Evolutionary conservation across 306 rosid species (phyloP).

Genomic region (Mucuna pruriens): DNA sequence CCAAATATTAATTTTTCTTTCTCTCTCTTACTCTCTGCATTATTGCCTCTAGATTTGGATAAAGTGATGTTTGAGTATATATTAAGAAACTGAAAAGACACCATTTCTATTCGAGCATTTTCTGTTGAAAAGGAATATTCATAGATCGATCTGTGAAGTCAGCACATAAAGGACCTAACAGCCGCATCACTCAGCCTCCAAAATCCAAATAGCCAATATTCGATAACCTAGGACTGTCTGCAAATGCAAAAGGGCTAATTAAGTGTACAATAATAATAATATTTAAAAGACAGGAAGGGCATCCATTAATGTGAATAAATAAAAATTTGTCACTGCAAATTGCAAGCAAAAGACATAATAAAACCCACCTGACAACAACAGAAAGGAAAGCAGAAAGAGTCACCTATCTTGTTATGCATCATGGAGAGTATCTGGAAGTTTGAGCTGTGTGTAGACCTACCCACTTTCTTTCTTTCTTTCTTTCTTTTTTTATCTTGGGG

Average conservation of each 20-base stretch:
- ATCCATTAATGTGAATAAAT: slow-evolving; percentile 17
- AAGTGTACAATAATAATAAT: neutral
- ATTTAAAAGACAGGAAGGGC: slow-evolving; percentile 17
- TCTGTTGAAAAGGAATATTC: slow-evolving; percentile 50
- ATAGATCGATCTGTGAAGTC: slow-evolving; percentile 63
- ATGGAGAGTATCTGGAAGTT: slow-evolving; percentile 29
- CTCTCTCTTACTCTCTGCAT: slow-evolving; percentile 22
- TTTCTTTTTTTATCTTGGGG: neutral
- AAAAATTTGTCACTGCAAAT: neutral
- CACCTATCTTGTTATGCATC: slow-evolving; percentile 32
- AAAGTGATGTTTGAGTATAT: slow-evolving; percentile 30
- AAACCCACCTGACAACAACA: slow-evolving; percentile 51
- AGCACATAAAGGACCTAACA: slow-evolving; percentile 40
- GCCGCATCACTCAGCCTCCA: slow-evolving; percentile 25
- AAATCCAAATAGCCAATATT: slow-evolving; percentile 31
- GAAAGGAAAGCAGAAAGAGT: slow-evolving; percentile 32
- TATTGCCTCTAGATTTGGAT: slow-evolving; percentile 28
- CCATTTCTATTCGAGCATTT: slow-evolving; percentile 34
- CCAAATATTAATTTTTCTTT: slow-evolving; percentile 37
- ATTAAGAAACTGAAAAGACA: slow-evolving; percentile 47
- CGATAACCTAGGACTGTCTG: slow-evolving; percentile 43
- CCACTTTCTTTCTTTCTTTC: neutral
- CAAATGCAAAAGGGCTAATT: slow-evolving; percentile 32
- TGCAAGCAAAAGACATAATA: slow-evolving; percentile 16
- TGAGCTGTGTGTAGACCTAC: slow-evolving; percentile 10